phyloP scores from a whole-genome alignment of 1,284 basidiomycete genomes.

The Takashimella koratensis region DNA sequence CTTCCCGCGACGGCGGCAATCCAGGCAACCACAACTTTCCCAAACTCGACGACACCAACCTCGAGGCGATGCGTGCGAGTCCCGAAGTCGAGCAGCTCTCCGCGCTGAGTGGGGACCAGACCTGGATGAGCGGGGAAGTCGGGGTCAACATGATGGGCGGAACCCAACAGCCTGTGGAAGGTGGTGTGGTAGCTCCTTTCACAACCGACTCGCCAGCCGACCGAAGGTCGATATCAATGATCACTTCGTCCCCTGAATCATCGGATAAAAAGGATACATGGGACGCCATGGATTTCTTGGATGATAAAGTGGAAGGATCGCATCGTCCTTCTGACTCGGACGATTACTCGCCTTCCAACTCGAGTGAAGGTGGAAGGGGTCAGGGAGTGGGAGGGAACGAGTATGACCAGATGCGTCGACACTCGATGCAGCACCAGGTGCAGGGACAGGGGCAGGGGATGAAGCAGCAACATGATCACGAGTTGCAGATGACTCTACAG shows the following conservation, averaged over 20 bases:
- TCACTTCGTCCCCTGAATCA: neutral
- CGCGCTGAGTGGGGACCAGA: neutral
- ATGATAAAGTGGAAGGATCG: neutral
- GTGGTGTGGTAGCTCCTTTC: too few species aligned
- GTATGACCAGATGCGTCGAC: neutral
- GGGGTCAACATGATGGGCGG: neutral
- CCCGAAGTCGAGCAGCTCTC: constrained; percentile 31
- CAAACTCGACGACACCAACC: constrained; percentile 11
- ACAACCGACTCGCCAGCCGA: neutral
- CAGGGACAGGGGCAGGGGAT: neutral
- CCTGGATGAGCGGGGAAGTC: too few species aligned
- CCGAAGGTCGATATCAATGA: neutral
- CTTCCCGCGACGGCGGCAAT: neutral
- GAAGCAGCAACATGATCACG: too few species aligned
- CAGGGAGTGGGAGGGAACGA: neutral
- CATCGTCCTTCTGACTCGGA: neutral
- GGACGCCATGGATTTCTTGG: neutral
- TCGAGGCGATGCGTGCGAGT: constrained; percentile 34
- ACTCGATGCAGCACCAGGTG: neutral
- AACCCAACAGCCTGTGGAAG: neutral
- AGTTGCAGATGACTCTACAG: neutral
- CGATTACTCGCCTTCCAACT: neutral
- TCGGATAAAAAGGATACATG: neutral
- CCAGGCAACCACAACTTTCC: constrained; percentile 2
- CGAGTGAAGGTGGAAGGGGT: neutral